phyloP scores from a whole-genome alignment of 306 rosid genomes.

The Pterocarpus santalinus region DNA sequence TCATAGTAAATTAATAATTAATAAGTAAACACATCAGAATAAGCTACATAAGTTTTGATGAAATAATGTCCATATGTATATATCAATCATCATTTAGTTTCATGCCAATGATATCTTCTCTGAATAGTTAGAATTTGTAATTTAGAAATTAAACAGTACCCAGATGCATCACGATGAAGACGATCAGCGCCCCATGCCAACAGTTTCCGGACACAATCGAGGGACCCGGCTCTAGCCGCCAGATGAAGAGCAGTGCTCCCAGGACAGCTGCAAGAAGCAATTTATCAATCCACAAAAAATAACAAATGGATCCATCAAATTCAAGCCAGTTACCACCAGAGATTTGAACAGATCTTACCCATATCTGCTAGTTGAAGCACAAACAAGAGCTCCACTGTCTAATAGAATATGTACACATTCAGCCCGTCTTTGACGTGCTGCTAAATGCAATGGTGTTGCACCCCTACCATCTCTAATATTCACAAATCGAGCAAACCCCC shows the following conservation, averaged over 20 bases:
- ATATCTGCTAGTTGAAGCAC: constrained; percentile 90
- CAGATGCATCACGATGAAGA: constrained; percentile 86
- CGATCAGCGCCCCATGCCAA: constrained; percentile 99
- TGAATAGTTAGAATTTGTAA: background rate
- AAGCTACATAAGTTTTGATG: constrained; percentile 5
- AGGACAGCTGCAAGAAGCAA: constrained; percentile 71
- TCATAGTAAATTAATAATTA: background rate
- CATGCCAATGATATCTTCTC: constrained; percentile 4
- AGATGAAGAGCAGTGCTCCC: constrained; percentile 97
- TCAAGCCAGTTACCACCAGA: background rate
- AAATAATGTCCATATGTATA: background rate
- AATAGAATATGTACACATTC: constrained; percentile 83
- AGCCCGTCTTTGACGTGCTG: constrained; percentile 85
- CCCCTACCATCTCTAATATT: constrained; percentile 92
- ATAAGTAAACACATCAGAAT: background rate
- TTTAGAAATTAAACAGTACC: constrained; percentile 58
- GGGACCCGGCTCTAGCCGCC: constrained; percentile 96
- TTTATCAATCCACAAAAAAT: constrained; percentile 37
- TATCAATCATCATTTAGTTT: constrained; percentile 19
- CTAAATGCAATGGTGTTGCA: constrained; percentile 95
- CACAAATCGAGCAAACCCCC: constrained; percentile 97
- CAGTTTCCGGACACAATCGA: constrained; percentile 85
- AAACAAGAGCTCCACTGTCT: constrained; percentile 88
- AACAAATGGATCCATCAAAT: constrained; percentile 33
- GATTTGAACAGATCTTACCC: constrained; percentile 58